Base-by-base conservation (phyloP, 225 moss, liverwort and hornwort species). In the Straminergon stramineum region DNA sequence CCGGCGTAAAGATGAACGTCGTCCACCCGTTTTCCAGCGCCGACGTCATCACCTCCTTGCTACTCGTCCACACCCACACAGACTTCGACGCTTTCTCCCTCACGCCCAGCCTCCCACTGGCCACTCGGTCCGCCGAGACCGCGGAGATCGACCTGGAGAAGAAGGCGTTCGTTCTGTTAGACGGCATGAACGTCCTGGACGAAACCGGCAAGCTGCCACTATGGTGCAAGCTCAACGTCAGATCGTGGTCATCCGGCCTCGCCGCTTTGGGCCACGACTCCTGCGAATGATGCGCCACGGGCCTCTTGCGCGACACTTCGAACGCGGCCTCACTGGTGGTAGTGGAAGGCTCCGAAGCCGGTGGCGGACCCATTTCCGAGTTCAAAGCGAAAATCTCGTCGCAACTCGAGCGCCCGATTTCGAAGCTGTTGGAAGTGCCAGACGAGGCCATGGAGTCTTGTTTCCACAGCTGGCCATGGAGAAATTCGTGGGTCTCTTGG, bases 11-110 rank as follows among this genome's bases (percentile, higher is more conserved):
- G 73, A 98, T 89, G 87, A 98, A 97, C 16, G 97, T 98, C 45
- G 92, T 95, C 98, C 98, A 98, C 69, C 97, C 97, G 61, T 91
- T 87, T 85, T 98, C 98, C 39, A 98, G 94, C 23, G 97, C 95
- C 30, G 98, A 94, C 24, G 91, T 94, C 98, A 98, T 98, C 39
- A 98, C 98, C 17, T 98, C 96, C 91, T 94, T 98, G 90, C 85
- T 95, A 77, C 90, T 93, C 19, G 98, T 97, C 97, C 97, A 95
- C 48, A 98, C 85, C 98, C 98, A 98, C 55, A 98, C 98, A 4
- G 86, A 91, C 79, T 97, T 98, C 17, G 76, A 75, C 11, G 93
- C 88, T 55, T 92, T 90, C 85, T 93, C 90, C 21, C 91, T 87
- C 16, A 84, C 76, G 4, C 91, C 90, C 5, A 92, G 79, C 51